A percentile compares a stretch with the other conserved stretches of the same genome.
Conservation (phyloP, 139 green algal genomes). For the Volvox reticuliferus region DNA sequence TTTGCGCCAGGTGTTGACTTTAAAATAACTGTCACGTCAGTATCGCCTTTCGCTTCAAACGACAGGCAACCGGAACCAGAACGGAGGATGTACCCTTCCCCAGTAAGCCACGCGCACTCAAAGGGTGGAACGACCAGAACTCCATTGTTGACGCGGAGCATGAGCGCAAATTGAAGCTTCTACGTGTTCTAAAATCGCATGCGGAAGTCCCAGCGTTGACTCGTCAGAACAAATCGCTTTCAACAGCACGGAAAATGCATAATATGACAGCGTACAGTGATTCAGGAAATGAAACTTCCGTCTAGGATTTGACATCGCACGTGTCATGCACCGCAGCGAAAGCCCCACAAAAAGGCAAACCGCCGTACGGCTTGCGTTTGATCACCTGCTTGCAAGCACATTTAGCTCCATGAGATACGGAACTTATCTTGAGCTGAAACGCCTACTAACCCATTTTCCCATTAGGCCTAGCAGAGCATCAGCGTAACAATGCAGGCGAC, state of each 20-base stretch:
- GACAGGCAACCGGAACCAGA: constrained; percentile 11
- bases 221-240: too few relatives aligned
- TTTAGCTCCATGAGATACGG: background rate
- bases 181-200: background rate
- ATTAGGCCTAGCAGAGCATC: background rate
- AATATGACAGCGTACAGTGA: background rate
- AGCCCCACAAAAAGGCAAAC: background rate
- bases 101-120: constrained; percentile 86
- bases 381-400: background rate
- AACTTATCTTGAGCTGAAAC: background rate
- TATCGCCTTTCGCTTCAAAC: constrained; percentile 72
- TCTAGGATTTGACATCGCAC: background rate
- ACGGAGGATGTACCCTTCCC: constrained; percentile 69
- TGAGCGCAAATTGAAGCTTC: background rate
- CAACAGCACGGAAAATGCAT: background rate
- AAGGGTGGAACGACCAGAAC: constrained; percentile 86
- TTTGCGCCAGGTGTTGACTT: constrained; percentile 76
- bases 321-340: background rate
- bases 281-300: background rate
- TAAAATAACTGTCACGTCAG: constrained; percentile 86
- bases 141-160: constrained; percentile 64
- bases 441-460: background rate
- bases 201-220: too few relatives aligned
- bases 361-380: constrained; percentile 7
- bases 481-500: constrained; percentile 17